phyloP scores from a whole-genome alignment of 176 grass and related monocot genomes.

The Chrysopogon serrulatus region DNA sequence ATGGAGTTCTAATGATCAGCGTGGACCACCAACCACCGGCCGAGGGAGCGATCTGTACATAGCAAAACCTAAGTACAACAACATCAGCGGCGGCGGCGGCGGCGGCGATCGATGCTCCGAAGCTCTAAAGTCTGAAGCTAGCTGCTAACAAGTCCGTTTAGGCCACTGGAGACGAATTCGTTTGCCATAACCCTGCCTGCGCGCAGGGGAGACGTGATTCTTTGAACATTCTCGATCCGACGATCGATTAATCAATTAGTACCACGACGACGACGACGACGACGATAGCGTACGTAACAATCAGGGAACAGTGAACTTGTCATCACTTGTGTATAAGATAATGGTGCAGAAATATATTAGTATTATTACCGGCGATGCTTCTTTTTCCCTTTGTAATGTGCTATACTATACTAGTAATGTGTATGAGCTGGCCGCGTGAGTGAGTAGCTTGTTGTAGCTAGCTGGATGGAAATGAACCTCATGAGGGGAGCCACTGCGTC shows the following conservation, averaged over 20 bases:
- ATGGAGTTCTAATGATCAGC: constrained; percentile 36
- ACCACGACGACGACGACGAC: constrained; percentile 16
- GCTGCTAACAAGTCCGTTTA: constrained; percentile 11
- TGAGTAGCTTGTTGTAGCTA: not conserved
- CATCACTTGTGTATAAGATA: constrained; percentile 9
- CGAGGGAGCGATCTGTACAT: constrained; percentile 38
- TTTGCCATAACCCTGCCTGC: constrained; percentile 13
- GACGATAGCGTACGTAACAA: not conserved
- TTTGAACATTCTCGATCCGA: not conserved
- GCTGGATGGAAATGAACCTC: not conserved
- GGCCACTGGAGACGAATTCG: constrained; percentile 23
- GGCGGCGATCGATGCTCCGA: constrained; percentile 23
- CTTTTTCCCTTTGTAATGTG: not conserved
- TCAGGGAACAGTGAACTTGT: not conserved
- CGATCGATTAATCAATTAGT: not conserved
- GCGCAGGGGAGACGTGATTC: constrained; percentile 23
- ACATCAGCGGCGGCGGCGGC: constrained; percentile 15
- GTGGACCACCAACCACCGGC: not conserved
- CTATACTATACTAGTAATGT: not conserved
- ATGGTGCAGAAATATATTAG: constrained; percentile 27
- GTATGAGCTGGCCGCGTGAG: constrained; percentile 33
- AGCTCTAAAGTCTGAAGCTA: constrained; percentile 42
- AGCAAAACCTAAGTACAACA: constrained; percentile 3
- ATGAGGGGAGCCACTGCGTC: not conserved
- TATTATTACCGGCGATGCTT: not conserved